phyloP scores from a whole-genome alignment of 345 rosid genomes.

The Capsella bursapastoris region DNA sequence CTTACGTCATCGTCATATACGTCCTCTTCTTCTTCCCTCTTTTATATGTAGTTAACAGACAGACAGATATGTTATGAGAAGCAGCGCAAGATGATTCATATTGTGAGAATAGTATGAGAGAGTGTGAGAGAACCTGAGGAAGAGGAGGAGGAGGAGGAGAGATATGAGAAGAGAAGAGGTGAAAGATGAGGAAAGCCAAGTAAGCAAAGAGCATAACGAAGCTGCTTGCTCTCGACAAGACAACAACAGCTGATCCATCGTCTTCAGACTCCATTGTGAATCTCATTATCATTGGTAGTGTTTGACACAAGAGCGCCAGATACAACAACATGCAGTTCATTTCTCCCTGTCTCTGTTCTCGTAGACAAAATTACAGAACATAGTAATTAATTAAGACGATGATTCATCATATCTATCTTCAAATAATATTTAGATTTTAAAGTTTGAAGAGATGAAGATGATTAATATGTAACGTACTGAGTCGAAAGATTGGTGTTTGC shows the following conservation, averaged over 20 bases:
- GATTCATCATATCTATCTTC: not conserved
- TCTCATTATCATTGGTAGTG: conserved; percentile 70
- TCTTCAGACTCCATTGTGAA: conserved; percentile 39
- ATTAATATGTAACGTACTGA: conserved; percentile 51
- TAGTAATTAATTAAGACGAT: not conserved
- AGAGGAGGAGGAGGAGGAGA: conserved; percentile 31
- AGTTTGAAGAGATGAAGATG: not conserved
- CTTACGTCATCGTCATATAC: conserved; percentile 48
- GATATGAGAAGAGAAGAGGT: conserved; percentile 70
- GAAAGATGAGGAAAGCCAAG: conserved; percentile 80
- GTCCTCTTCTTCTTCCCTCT: conserved; percentile 50
- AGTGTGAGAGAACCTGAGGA: conserved; percentile 16
- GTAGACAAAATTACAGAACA: not conserved
- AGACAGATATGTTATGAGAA: not conserved
- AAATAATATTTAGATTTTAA: no score
- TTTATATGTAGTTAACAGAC: not conserved
- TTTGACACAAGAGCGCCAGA: conserved; percentile 79
- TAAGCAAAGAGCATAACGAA: conserved; percentile 78
- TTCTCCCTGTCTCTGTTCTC: conserved; percentile 79
- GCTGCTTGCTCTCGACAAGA: conserved; percentile 85
- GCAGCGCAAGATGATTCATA: not conserved
- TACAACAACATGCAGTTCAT: conserved; percentile 75
- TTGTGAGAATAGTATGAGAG: not conserved
- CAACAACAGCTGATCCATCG: conserved; percentile 47
- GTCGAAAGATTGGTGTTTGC: conserved; percentile 75